Percentiles rank a stretch among this genome's conserved stretches.
phyloP scores from a whole-genome alignment of 257 asterid genomes.

The Ocimum tenuiflorum region DNA sequence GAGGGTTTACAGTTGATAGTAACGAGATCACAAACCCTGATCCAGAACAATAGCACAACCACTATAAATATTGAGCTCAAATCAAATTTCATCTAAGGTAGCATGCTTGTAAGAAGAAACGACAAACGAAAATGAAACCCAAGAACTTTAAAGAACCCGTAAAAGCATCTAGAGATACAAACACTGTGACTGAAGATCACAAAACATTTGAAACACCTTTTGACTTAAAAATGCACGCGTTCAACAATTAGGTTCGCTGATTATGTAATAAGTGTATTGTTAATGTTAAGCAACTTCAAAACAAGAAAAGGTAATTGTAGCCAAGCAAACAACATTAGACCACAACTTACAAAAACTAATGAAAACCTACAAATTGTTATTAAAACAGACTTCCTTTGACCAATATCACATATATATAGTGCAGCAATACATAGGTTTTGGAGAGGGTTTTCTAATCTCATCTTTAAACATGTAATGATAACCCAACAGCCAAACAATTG shows the following conservation, averaged over 20 bases:
- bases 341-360: background rate
- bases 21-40: background rate
- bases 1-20: background rate
- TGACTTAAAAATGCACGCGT: too few relatives aligned
- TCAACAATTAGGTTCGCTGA: background rate
- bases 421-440: background rate
- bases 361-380: too few relatives aligned
- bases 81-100: too few relatives aligned
- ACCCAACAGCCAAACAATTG: background rate
- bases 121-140: too few relatives aligned
- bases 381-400: background rate
- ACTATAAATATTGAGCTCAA: too few relatives aligned
- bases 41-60: background rate
- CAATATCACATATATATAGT: background rate
- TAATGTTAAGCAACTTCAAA: background rate
- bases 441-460: background rate
- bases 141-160: too few relatives aligned
- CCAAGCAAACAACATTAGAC: background rate
- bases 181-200: background rate
- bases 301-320: background rate
- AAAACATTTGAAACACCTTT: too few relatives aligned
- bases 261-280: background rate
- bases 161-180: too few relatives aligned
- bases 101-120: too few relatives aligned
- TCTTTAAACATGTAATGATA: background rate